Evolutionary conservation across 2,329 filamentous ascomycete species (phyloP), one percentile per base, ranked within the genome.

Genomic region (Shiraia bambusicola): DNA sequence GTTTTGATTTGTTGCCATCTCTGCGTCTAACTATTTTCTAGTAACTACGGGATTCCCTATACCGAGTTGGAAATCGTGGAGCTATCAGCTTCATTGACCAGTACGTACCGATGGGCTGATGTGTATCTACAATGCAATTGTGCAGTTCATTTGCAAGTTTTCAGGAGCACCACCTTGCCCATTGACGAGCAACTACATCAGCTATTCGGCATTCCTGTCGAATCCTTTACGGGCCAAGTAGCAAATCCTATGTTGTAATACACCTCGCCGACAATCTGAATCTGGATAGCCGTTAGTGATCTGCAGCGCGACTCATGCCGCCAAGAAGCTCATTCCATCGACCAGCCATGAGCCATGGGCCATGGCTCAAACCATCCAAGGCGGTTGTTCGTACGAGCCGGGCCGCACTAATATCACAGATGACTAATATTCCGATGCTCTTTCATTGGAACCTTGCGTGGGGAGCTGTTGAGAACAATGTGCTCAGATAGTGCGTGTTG

Each of bases 341-440:
- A 70, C 30, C 72, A 74, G 1, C 72, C 72, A n/a, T n/a, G n/a
- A n/a, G n/a, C n/a, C n/a, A n/a, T n/a, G n/a, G n/a, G n/a, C n/a
- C n/a, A 40, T 66, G 42, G 41, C 71, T 70, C 67, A 75, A 71
- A 3, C 71, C 66, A 44, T 76, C 73, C 36, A 76, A 49, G 2
- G 71, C 69, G 11, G 63, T 71, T 1, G 72, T 72, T 34, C 74
- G 62, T 37, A 76, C 72, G 49, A 73, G 75, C 1, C 73, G 73
- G 43, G 67, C 71, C 11, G 72, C 76, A 56, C 72, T 74, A 29
- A 76, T 73, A 13, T 74, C 73, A 46, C 72, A 74, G 12, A 76
- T 58, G 6, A 76, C 70, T 15, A 74, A 52, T 6, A 71, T 74
- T 45, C 76, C 72, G n/a, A 72, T 58, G 19, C 61, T 61, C 34